Evolutionary conservation across 257 asterid genomes (phyloP).

Genomic region (Vinca minor): DNA sequence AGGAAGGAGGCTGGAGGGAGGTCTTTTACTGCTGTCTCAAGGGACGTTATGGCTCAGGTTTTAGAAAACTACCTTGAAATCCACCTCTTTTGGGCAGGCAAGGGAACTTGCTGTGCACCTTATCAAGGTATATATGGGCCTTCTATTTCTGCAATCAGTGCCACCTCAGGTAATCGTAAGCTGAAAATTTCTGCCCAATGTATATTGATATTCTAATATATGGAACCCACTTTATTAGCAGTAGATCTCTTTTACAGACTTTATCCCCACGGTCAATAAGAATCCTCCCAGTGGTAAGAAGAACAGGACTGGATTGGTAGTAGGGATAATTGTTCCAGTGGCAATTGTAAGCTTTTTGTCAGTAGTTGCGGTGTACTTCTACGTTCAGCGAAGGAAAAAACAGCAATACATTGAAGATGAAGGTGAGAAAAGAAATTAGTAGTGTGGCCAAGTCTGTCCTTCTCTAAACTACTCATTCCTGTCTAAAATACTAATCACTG

Average conservation of each 20-base stretch:
- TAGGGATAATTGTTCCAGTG: conserved; percentile 47
- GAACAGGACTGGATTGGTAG: conserved; percentile 46
- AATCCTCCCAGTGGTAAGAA: too few species aligned
- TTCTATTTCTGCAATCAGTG: conserved; percentile 66
- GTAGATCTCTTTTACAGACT: conserved; percentile 34
- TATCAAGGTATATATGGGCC: conserved; percentile 62
- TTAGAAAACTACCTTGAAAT: conserved; percentile 62
- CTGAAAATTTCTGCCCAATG: not conserved
- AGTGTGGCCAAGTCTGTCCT: not conserved
- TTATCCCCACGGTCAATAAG: conserved; percentile 42
- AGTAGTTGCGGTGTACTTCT: conserved; percentile 26
- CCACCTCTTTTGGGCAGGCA: conserved; percentile 89
- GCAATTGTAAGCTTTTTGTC: conserved; percentile 32
- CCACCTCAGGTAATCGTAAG: conserved; percentile 44
- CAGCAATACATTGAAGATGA: conserved; percentile 37
- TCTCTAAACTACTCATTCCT: not conserved
- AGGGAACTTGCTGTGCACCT: conserved; percentile 86
- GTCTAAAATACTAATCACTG: not conserved
- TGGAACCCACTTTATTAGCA: not conserved
- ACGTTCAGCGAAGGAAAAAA: conserved; percentile 36
- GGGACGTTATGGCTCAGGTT: conserved; percentile 35
- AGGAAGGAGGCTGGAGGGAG: conserved; percentile 45
- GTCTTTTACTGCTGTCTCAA: conserved; percentile 38
- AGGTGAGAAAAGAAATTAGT: conserved; percentile 28
- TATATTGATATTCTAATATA: not conserved